phyloP scores from a whole-genome alignment of 2,329 filamentous ascomycete species.

The Ophiostoma tasmaniense region DNA sequence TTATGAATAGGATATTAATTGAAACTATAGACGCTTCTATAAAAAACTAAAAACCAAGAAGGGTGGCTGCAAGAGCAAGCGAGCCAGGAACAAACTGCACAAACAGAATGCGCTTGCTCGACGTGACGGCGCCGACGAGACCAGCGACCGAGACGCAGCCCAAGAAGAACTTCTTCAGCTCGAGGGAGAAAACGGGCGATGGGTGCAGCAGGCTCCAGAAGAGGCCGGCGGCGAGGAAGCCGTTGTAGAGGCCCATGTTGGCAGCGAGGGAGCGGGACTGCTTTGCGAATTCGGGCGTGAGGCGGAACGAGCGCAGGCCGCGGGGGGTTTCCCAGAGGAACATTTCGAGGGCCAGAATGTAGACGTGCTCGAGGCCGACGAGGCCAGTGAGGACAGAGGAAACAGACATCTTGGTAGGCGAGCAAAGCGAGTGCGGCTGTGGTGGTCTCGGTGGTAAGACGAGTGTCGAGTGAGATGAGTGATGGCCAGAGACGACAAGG shows the following conservation, averaged over 20 bases:
- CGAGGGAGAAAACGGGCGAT: conserved; percentile 31
- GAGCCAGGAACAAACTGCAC: conserved; percentile 35
- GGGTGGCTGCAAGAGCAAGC: conserved; percentile 26
- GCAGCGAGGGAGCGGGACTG: conserved; percentile 37
- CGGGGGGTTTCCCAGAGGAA: conserved; percentile 41
- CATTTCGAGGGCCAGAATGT: conserved; percentile 43
- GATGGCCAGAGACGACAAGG: background rate
- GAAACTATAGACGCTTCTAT: background rate
- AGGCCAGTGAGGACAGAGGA: conserved; percentile 27
- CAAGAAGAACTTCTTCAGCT: conserved; percentile 42
- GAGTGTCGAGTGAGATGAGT: background rate
- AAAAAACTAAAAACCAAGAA: conserved; percentile 14
- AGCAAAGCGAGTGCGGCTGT: background rate
- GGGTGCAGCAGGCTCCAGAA: conserved; percentile 41
- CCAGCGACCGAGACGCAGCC: conserved; percentile 38
- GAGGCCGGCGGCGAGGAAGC: conserved; percentile 42
- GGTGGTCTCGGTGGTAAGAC: background rate
- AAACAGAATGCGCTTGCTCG: conserved; percentile 33
- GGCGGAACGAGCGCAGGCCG: conserved; percentile 37
- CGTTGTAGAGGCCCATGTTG: conserved; percentile 47
- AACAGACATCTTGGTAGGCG: conserved; percentile 6
- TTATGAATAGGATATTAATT: too few relatives aligned
- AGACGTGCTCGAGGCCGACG: conserved; percentile 37
- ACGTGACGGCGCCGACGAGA: conserved; percentile 36
- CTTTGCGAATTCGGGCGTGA: conserved; percentile 37